phyloP scores from a whole-genome alignment of 345 rosid genomes.

The Rhizophora mangle region DNA sequence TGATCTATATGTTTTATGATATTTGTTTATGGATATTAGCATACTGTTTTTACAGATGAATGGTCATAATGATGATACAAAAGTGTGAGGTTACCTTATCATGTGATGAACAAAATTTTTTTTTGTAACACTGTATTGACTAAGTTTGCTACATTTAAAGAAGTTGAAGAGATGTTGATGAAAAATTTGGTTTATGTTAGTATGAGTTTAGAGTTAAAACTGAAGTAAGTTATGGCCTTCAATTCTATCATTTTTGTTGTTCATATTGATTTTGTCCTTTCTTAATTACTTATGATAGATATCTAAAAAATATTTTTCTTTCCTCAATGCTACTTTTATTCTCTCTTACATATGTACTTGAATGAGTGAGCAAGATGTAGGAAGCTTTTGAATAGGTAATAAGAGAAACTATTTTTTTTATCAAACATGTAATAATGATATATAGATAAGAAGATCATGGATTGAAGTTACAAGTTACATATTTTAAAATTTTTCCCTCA shows the following conservation, averaged over 20 bases:
- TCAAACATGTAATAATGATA: too few relatives aligned
- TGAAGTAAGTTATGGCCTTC: too few relatives aligned
- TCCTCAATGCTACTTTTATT: background rate
- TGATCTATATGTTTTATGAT: too few relatives aligned
- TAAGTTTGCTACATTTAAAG: conserved; percentile 14
- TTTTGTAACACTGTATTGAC: conserved; percentile 14
- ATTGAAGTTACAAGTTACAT: background rate
- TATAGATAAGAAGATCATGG: too few relatives aligned
- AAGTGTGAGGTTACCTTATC: conserved; percentile 15
- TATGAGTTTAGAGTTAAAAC: too few relatives aligned
- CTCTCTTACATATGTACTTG: background rate
- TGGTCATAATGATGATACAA: too few relatives aligned
- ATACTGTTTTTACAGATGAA: too few relatives aligned
- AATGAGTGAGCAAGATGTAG: too few relatives aligned
- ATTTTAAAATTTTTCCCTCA: background rate
- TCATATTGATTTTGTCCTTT: background rate
- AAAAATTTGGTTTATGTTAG: too few relatives aligned
- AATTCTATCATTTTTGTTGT: background rate
- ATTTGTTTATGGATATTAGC: too few relatives aligned
- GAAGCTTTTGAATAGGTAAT: too few relatives aligned
- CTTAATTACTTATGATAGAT: background rate
- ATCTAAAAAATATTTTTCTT: background rate
- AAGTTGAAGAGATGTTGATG: background rate
- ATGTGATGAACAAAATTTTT: background rate
- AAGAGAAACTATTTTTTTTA: too few relatives aligned